phyloP scores from a whole-genome alignment of 345 rosid genomes.

The Eucalyptus pauciflora region DNA sequence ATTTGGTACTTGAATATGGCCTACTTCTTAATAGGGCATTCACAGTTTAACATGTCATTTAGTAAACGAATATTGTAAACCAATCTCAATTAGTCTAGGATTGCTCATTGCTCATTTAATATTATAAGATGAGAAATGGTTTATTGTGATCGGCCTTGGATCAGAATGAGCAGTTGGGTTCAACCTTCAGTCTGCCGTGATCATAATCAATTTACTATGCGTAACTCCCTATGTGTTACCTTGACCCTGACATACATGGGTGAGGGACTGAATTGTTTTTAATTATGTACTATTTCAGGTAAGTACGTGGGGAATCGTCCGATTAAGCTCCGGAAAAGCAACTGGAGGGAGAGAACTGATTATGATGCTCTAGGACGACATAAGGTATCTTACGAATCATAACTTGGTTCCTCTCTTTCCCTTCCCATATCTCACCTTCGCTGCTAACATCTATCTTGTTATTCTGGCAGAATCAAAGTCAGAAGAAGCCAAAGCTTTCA shows the following conservation, averaged over 20 bases:
- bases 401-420: not conserved
- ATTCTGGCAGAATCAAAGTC: constrained; percentile 39
- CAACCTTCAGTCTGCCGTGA: not conserved
- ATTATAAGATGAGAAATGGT: not conserved
- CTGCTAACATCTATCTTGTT: not conserved
- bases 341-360: constrained; percentile 94
- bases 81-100: not conserved
- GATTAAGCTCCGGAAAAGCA: constrained; percentile 89
- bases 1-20: not conserved
- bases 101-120: not conserved
- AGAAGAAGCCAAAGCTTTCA: constrained; percentile 56
- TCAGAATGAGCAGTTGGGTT: not conserved
- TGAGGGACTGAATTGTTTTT: not conserved
- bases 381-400: constrained; percentile 22
- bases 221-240: not conserved
- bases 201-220: not conserved
- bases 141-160: not conserved
- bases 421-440: not conserved
- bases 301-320: constrained; percentile 98
- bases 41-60: not conserved
- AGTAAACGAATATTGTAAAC: not conserved
- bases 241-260: not conserved
- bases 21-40: not conserved
- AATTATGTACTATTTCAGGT: constrained; percentile 24
- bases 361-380: constrained; percentile 58